Conservation (phyloP, 768 basidiomycete species). For the Suillus spraguei region DNA sequence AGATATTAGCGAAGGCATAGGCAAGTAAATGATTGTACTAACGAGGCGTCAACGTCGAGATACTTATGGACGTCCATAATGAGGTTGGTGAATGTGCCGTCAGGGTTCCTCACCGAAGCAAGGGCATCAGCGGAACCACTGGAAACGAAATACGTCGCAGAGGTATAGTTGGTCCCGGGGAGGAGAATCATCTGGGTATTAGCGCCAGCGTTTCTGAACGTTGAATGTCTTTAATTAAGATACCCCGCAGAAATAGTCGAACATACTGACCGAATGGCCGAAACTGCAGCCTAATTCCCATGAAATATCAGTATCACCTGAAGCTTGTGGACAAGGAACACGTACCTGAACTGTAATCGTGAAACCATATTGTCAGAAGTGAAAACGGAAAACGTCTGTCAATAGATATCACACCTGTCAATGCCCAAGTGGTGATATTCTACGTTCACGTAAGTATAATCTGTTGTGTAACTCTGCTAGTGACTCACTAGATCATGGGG, state of each 20-base stretch:
- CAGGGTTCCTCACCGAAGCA: conserved; percentile 44
- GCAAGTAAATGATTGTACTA: conserved; percentile 26
- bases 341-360: conserved; percentile 6
- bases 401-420: conserved; percentile 22
- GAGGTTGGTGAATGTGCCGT: conserved; percentile 46
- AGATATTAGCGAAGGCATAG: not conserved
- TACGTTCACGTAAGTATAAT: conserved; percentile 3
- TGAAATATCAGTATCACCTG: not conserved
- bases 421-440: conserved; percentile 50
- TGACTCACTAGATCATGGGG: conserved; percentile 55
- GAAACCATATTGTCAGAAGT: not conserved
- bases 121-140: conserved; percentile 54
- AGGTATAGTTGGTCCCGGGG: conserved; percentile 60
- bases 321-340: not conserved
- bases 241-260: conserved; percentile 14
- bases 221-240: not conserved
- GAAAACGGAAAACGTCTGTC: not conserved
- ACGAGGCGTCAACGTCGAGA: conserved; percentile 56
- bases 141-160: conserved; percentile 52
- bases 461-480: not conserved
- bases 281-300: conserved; percentile 56
- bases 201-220: conserved; percentile 36
- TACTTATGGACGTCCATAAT: conserved; percentile 69
- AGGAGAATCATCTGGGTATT: conserved; percentile 57
- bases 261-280: conserved; percentile 60